phyloP scores from a whole-genome alignment of 495 filamentous ascomycete genomes.

The Aspergillus saccharolyticus region DNA sequence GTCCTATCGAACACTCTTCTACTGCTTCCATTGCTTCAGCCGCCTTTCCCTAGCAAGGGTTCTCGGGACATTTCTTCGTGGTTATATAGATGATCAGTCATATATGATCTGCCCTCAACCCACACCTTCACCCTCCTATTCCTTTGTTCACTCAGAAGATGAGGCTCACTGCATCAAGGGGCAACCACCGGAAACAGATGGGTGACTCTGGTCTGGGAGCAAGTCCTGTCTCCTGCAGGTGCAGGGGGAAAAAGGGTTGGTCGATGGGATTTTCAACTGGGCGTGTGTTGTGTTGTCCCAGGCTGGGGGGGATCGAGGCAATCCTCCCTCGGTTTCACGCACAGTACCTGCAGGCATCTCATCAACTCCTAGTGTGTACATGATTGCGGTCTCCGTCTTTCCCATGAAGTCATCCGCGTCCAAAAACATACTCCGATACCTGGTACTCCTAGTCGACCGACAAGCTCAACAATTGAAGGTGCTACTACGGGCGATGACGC shows the following conservation, averaged over 20 bases:
- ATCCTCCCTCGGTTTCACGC: no score
- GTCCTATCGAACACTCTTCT: background rate
- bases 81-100: slow-evolving; percentile 5
- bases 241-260: background rate
- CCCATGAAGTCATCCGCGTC: background rate
- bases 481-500: background rate
- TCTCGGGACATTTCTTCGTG: background rate
- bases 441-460: no score
- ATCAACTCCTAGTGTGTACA: background rate
- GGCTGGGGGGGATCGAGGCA: no score
- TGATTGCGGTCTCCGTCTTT: background rate
- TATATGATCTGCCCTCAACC: slow-evolving; percentile 2
- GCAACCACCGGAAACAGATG: slow-evolving; percentile 4
- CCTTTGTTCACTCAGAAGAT: background rate
- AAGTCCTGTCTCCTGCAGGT: slow-evolving; percentile 3
- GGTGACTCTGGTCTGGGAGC: slow-evolving; percentile 3
- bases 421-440: no score
- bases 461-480: no score
- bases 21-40: background rate
- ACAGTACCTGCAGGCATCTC: slow-evolving; percentile 1
- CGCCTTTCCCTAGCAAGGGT: background rate
- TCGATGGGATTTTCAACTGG: no score
- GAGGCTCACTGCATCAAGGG: background rate
- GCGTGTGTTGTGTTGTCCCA: no score
- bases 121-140: background rate